Base-by-base conservation (phyloP, 1,284 basidiomycete genomes). In the Melampsora occidentalis region DNA sequence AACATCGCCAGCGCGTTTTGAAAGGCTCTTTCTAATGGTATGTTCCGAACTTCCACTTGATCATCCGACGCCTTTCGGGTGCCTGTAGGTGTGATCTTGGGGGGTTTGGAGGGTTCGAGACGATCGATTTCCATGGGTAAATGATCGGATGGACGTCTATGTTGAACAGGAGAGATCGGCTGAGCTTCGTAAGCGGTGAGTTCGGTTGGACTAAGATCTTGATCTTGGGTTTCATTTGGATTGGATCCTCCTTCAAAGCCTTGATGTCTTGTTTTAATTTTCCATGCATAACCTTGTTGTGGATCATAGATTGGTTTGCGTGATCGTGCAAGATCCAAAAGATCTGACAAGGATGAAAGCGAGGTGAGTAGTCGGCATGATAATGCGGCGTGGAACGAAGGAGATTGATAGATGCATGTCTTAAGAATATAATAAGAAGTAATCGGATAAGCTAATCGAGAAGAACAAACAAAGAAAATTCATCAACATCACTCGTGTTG, bases 351-450 rank as follows among this genome's bases (percentile, higher is more conserved):
- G 25, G 39, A 64, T 53, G 46, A 67, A n/a, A 82, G 87, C 80
- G 82, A 92, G 90, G 79, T 68, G 33, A 76, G 72, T 28, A 94
- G 84, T 79, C 92, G 89, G 80, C 91, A 91, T 62, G 91, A 92
- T 49, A 94, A 84, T 2, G 93, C 86, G 10, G 88, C 89, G 81
- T 93, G 92, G 39, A 93, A 84, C 79, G 92, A 90, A 33, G 92
- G 92, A 0, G 91, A 89, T 81, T 92, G 90, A 81, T 93, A 93
- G 78, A 94, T 92, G 78, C 90, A 88, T 81, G 90, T 90, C 83
- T 93, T 90, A 84, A 91, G 87, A 81, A 94, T 88, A 81, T 93
- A 94, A 83, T 92, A 94, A 12, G 89, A 90, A 20, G 89, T 90
- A 73, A 93, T 83, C 2, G 91, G 89, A 78, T 86, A 86, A 53